Evolutionary conservation across 2,329 filamentous ascomycete genomes (phyloP).

Genomic region (Ophiocordyceps camponoti-saundersi): DNA sequence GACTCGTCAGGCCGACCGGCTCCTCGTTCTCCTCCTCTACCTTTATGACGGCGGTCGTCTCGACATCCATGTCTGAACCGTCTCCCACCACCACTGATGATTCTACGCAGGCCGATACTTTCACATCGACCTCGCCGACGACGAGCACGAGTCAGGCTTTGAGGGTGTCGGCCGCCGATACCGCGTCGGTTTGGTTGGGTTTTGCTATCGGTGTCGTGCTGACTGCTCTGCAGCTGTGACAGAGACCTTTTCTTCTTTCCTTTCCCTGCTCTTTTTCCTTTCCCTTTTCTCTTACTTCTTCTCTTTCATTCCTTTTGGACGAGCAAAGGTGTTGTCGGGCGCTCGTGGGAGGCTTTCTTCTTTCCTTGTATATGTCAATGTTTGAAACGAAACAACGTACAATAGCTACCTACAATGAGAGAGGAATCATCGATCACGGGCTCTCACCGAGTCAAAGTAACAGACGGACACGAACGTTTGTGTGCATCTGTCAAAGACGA

Average conservation of each 20-base stretch:
- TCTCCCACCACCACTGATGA: too few species aligned
- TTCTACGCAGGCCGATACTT: neutral
- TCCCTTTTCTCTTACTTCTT: neutral
- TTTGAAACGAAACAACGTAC: too few species aligned
- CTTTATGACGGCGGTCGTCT: neutral
- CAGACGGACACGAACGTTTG: too few species aligned
- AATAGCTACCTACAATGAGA: too few species aligned
- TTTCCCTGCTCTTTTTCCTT: too few species aligned
- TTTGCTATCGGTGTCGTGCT: neutral
- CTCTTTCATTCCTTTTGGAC: neutral
- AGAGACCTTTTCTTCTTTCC: too few species aligned
- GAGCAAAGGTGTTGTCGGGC: neutral
- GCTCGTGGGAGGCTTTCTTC: neutral
- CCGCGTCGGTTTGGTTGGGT: neutral
- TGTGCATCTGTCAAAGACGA: too few species aligned
- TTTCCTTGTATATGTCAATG: neutral
- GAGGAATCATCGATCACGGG: too few species aligned
- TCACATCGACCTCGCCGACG: neutral
- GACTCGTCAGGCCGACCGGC: neutral
- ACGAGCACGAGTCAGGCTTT: neutral
- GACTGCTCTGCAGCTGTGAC: neutral
- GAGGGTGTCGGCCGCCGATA: neutral
- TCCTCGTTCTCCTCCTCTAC: neutral
- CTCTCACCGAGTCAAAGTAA: too few species aligned
- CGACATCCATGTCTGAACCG: neutral